A percentile compares a stretch with the other conserved stretches of the same genome.
Evolutionary conservation across 768 basidiomycete genomes (phyloP).

Genomic region (Pulveroboletus sp.): DNA sequence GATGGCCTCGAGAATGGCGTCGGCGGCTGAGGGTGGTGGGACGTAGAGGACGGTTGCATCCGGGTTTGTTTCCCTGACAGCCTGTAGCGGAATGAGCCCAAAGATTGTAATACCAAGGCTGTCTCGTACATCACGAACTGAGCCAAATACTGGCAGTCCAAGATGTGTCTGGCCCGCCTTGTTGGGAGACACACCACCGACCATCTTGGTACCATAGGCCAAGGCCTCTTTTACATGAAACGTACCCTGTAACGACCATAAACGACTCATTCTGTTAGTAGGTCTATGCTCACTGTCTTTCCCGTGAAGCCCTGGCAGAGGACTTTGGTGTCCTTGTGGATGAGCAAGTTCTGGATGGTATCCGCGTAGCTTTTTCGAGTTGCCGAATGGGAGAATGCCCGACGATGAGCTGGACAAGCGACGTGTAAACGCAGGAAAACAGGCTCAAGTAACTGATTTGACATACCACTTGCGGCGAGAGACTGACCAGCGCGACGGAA

Average conservation of each 20-base stretch:
- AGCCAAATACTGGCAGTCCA: conserved; percentile 91
- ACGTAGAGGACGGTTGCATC: conserved; percentile 98
- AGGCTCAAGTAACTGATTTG: neutral
- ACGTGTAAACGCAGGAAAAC: neutral
- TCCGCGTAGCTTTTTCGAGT: conserved; percentile 79
- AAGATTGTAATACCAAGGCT: neutral
- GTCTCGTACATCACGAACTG: conserved; percentile 74
- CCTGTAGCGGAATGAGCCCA: conserved; percentile 44
- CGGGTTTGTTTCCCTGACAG: conserved; percentile 80
- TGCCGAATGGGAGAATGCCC: conserved; percentile 80
- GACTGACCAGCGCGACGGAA: conserved; percentile 61
- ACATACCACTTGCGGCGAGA: conserved; percentile 49
- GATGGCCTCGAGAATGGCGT: conserved; percentile 98
- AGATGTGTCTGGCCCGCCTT: conserved; percentile 96
- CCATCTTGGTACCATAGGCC: conserved; percentile 95
- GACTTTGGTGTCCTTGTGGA: conserved; percentile 94
- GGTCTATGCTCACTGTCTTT: conserved; percentile 71
- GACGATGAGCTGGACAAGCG: conserved; percentile 52
- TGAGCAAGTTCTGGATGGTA: conserved; percentile 87
- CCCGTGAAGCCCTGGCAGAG: conserved; percentile 92
- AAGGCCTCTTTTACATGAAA: conserved; percentile 95
- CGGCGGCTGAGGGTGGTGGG: conserved; percentile 93
- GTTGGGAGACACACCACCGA: conserved; percentile 95
- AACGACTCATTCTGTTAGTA: neutral
- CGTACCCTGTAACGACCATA: conserved; percentile 62